A percentile compares a stretch with the other conserved stretches of the same genome.
Conservation (phyloP, 2,329 filamentous ascomycete genomes). For the Fusarium sp. region DNA sequence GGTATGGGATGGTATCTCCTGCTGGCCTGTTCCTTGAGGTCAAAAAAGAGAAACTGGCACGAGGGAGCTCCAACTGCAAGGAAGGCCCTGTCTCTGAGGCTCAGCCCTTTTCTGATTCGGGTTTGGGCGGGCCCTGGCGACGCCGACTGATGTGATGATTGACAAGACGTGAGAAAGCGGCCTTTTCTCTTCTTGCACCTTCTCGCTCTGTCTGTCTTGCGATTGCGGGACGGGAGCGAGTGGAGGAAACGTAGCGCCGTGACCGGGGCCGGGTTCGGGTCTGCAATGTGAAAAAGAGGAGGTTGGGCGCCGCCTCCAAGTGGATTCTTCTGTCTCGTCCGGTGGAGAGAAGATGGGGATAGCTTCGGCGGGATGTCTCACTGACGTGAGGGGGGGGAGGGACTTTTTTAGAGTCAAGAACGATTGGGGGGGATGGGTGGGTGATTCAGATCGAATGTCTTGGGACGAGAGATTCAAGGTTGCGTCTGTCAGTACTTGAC, state of each 20-base stretch:
- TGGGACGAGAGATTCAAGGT: background rate
- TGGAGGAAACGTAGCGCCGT: constrained; percentile 34
- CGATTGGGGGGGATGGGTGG: background rate
- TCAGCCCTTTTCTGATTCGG: constrained; percentile 31
- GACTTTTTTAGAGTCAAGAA: background rate
- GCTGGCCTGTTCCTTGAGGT: constrained; percentile 23
- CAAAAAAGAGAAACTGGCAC: constrained; percentile 10
- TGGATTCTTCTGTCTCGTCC: constrained; percentile 7
- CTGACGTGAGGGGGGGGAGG: constrained; percentile 22
- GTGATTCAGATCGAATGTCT: constrained; percentile 16
- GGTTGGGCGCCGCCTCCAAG: constrained; percentile 29
- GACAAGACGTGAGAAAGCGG: constrained; percentile 12
- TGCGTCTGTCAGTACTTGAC: background rate
- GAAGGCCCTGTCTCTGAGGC: constrained; percentile 33
- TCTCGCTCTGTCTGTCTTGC: background rate
- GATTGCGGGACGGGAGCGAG: background rate
- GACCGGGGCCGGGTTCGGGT: constrained; percentile 42
- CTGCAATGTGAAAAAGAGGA: constrained; percentile 16
- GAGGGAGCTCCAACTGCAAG: constrained; percentile 19
- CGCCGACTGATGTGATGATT: constrained; percentile 9
- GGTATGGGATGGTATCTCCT: background rate
- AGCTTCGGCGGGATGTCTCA: constrained; percentile 29
- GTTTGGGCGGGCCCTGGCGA: constrained; percentile 12
- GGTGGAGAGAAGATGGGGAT: constrained; percentile 10
- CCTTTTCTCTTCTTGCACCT: constrained; percentile 10